Evolutionary conservation across 2,329 filamentous ascomycete species (phyloP).

Genomic region (Colletotrichum falcatum): DNA sequence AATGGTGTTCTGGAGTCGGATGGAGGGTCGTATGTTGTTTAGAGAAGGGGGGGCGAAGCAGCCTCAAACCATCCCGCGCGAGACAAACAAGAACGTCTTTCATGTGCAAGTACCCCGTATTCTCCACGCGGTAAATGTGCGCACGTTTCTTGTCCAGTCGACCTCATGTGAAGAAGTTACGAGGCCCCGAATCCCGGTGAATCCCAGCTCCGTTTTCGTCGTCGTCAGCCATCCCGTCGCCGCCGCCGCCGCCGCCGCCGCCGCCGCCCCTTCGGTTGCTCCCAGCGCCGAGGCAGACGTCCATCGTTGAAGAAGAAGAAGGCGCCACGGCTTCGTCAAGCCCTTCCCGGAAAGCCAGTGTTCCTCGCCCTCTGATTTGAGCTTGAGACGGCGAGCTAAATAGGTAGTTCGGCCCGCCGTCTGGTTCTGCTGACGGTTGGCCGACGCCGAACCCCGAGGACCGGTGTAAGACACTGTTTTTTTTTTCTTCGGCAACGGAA

Average conservation of each 20-base stretch:
- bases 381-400: slow-evolving; percentile 24
- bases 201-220: slow-evolving; percentile 33
- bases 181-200: slow-evolving; percentile 13
- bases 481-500: slow-evolving; percentile 36
- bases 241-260: no score
- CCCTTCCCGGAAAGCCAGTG: slow-evolving; percentile 25
- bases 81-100: slow-evolving; percentile 40
- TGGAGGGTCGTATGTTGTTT: slow-evolving; percentile 12
- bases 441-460: slow-evolving; percentile 34
- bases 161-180: slow-evolving; percentile 17
- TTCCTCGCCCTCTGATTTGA: slow-evolving; percentile 4
- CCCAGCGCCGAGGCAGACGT: slow-evolving; percentile 18
- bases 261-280: slow-evolving; percentile 20
- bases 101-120: slow-evolving; percentile 35
- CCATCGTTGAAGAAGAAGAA: slow-evolving; percentile 39
- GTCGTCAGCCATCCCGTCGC: slow-evolving; percentile 7
- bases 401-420: slow-evolving; percentile 17
- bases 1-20: slow-evolving; percentile 13
- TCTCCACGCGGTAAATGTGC: slow-evolving; percentile 32
- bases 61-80: slow-evolving; percentile 26
- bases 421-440: slow-evolving; percentile 16
- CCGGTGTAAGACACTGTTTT: slow-evolving; percentile 35
- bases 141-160: slow-evolving; percentile 18
- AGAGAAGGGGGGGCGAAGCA: slow-evolving; percentile 22
- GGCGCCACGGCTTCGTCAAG: slow-evolving; percentile 24